A percentile compares a stretch with the other conserved stretches of the same genome.
phyloP scores from a whole-genome alignment of 2,329 filamentous ascomycete species.

The Alternaria sp. region DNA sequence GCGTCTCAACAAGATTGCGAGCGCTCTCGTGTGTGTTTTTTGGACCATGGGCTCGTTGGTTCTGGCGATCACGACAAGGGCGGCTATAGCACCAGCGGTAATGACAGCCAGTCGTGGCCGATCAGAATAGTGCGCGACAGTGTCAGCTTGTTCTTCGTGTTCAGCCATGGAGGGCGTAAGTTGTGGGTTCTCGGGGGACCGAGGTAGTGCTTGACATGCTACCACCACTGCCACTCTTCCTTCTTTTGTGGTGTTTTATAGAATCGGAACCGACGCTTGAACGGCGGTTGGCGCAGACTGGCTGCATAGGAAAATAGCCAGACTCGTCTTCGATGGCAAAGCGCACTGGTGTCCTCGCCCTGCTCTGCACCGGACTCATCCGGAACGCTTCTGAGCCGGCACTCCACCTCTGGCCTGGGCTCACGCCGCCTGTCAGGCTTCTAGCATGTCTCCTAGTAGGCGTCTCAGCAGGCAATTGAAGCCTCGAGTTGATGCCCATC shows the following conservation, averaged over 20 bases:
- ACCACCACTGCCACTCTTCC: slow-evolving; percentile 40
- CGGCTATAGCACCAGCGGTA: not conserved
- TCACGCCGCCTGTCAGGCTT: slow-evolving; percentile 44
- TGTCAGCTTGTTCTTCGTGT: not conserved
- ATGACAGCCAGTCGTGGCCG: not conserved
- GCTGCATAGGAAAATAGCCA: slow-evolving; percentile 44
- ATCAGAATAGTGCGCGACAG: not conserved
- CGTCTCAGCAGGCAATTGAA: slow-evolving; percentile 49
- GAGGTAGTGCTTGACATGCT: slow-evolving; percentile 29
- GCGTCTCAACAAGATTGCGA: not conserved
- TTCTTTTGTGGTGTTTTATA: slow-evolving; percentile 32
- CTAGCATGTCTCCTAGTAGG: slow-evolving; percentile 43
- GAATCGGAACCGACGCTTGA: slow-evolving; percentile 35
- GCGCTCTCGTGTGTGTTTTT: not conserved
- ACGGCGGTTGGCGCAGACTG: slow-evolving; percentile 18
- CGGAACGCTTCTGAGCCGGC: slow-evolving; percentile 47
- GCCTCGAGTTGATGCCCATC: slow-evolving; percentile 55
- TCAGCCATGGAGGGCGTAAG: not conserved
- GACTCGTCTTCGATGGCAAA: slow-evolving; percentile 21
- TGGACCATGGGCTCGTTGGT: not conserved
- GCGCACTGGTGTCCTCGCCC: slow-evolving; percentile 45
- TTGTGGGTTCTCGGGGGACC: not conserved
- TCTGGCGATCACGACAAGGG: not conserved
- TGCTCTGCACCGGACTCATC: slow-evolving; percentile 51
- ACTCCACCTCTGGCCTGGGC: slow-evolving; percentile 36